Conservation (phyloP, 345 rosid genomes). For the Euphorbia pulcherrima region DNA sequence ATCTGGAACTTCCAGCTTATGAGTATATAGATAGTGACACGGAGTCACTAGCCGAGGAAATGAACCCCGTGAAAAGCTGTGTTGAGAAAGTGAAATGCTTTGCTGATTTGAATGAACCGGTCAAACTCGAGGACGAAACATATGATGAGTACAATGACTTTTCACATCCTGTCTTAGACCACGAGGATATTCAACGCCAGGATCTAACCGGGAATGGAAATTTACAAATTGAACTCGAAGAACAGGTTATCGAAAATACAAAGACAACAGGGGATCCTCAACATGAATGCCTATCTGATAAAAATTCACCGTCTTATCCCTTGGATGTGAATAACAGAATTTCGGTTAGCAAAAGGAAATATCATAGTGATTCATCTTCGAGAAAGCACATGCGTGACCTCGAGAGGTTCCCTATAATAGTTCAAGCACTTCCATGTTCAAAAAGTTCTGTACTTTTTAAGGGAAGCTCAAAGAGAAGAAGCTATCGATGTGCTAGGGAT, state of each 20-base stretch:
- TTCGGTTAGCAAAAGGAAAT: conserved; percentile 12
- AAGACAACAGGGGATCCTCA: conserved; percentile 18
- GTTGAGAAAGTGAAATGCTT: conserved; percentile 25
- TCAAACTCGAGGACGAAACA: conserved; percentile 32
- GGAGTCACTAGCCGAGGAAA: conserved; percentile 23
- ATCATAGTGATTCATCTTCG: conserved; percentile 13
- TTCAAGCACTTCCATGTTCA: conserved; percentile 43
- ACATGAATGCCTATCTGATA: not conserved
- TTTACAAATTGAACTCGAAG: conserved; percentile 11
- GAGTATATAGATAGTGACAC: conserved; percentile 36
- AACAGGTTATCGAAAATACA: conserved; percentile 2
- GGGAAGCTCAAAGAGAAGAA: conserved; percentile 15
- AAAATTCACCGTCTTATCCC: conserved; percentile 8
- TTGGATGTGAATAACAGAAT: conserved; percentile 17
- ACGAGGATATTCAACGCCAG: conserved; percentile 4
- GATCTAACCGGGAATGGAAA: conserved; percentile 16
- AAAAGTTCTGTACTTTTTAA: conserved; percentile 9
- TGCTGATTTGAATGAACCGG: conserved; percentile 52
- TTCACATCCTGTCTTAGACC: conserved; percentile 21
- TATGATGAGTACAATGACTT: conserved; percentile 23
- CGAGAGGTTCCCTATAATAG: conserved; percentile 23
- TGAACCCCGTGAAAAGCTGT: conserved; percentile 19
- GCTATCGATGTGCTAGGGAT: conserved; percentile 10
- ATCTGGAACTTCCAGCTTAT: conserved; percentile 49
- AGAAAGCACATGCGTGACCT: conserved; percentile 10